Conservation (phyloP, 768 basidiomycete species). For the Mycena floridula region DNA sequence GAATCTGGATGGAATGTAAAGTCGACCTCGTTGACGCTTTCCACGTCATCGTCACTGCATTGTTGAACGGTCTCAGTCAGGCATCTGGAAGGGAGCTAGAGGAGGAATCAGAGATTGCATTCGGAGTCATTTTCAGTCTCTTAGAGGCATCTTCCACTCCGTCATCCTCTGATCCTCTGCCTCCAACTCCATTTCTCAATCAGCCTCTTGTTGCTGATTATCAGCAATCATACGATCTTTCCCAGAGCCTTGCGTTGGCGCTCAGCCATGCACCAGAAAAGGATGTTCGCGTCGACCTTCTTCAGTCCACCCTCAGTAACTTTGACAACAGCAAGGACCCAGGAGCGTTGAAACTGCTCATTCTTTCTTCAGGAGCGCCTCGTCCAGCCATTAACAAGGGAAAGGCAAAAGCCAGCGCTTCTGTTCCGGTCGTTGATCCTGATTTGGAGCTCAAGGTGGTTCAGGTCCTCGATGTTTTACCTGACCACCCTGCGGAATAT, state of each 20-base stretch:
- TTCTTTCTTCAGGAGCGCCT: slow-evolving; percentile 53
- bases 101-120: slow-evolving; percentile 43
- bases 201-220: slow-evolving; percentile 66
- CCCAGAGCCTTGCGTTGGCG: slow-evolving; percentile 39
- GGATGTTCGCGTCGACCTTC: slow-evolving; percentile 50
- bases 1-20: slow-evolving; percentile 68
- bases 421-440: slow-evolving; percentile 20
- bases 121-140: slow-evolving; percentile 55
- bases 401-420: slow-evolving; percentile 41
- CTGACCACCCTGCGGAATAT: slow-evolving; percentile 51
- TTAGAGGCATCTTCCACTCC: slow-evolving; percentile 39
- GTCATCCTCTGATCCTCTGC: slow-evolving; percentile 11
- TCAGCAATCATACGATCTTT: slow-evolving; percentile 59
- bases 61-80: slow-evolving; percentile 42
- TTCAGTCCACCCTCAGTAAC: slow-evolving; percentile 46
- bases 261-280: slow-evolving; percentile 41
- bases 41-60: slow-evolving; percentile 47
- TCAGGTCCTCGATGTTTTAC: slow-evolving; percentile 74
- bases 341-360: slow-evolving; percentile 56
- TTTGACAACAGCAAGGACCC: slow-evolving; percentile 34
- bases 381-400: slow-evolving; percentile 22
- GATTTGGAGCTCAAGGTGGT: slow-evolving; percentile 53
- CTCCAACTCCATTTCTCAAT: slow-evolving; percentile 55
- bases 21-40: slow-evolving; percentile 65
- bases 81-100: slow-evolving; percentile 38